A percentile compares a stretch with the other conserved stretches of the same genome.
These are phyloP conservation scores for Pichia thaimueangensis DNA, from an alignment of 805 yeast species.

Conservation along the genomic window DNA sequence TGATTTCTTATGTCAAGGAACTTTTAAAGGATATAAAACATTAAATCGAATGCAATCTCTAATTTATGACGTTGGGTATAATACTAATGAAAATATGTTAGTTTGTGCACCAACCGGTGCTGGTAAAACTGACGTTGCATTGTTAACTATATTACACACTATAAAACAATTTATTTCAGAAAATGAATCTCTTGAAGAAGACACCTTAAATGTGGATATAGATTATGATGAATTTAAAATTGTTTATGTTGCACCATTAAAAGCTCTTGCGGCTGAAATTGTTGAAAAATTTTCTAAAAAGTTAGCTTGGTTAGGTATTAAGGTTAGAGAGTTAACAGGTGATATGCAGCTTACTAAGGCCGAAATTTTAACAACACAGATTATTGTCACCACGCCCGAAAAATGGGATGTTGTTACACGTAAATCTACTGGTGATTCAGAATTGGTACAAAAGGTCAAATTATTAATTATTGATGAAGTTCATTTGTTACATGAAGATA, in stretches of 20 bases:
- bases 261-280: conserved; percentile 94
- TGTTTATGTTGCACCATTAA: conserved; percentile 87
- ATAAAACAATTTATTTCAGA: conserved; percentile 64
- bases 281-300: conserved; percentile 81
- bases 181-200: conserved; percentile 34
- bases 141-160: conserved; percentile 71
- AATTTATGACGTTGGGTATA: conserved; percentile 87
- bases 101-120: conserved; percentile 99
- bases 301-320: conserved; percentile 77
- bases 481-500: conserved; percentile 91
- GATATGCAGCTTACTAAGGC: conserved; percentile 87
- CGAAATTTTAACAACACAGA: conserved; percentile 76
- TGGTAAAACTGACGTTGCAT: conserved; percentile 92
- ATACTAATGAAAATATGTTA: conserved; percentile 89
- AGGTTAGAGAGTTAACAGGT: conserved; percentile 86
- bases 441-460: conserved; percentile 76
- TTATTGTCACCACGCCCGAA: conserved; percentile 92
- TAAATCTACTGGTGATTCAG: conserved; percentile 84
- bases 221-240: conserved; percentile 83
- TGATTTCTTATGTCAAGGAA: conserved; percentile 75
- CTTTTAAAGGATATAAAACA: conserved; percentile 71
- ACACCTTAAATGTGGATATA: conserved; percentile 51
- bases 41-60: conserved; percentile 86
- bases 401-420: conserved; percentile 98
- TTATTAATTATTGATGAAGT: conserved; percentile 92